Conservation (phyloP, 1,284 basidiomycete species). For the Moniliophthora roreri region DNA sequence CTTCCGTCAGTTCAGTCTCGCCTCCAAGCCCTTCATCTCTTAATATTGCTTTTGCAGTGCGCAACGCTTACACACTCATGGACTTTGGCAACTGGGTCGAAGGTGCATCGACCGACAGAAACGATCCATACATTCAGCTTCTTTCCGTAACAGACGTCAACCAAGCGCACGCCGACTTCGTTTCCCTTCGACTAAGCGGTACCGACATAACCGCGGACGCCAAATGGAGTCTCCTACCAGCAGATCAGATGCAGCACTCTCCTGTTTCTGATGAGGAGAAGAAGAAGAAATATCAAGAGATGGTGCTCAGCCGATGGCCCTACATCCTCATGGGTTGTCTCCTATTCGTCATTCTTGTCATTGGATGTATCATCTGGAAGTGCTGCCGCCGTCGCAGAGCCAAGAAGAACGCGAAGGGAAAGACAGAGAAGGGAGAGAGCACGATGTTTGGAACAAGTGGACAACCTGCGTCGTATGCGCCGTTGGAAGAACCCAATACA, state of each 20-base stretch:
- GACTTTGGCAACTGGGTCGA: slow-evolving; percentile 58
- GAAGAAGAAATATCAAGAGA: slow-evolving; percentile 68
- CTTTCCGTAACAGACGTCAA: slow-evolving; percentile 44
- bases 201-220: slow-evolving; percentile 45
- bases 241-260: slow-evolving; percentile 57
- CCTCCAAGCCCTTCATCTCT: background rate
- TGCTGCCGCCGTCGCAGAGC: slow-evolving; percentile 51
- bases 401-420: slow-evolving; percentile 18
- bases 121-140: slow-evolving; percentile 56
- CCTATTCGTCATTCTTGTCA: slow-evolving; percentile 44
- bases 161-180: slow-evolving; percentile 53
- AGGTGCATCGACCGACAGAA: slow-evolving; percentile 32
- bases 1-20: slow-evolving; percentile 53
- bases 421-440: slow-evolving; percentile 9
- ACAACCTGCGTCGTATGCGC: background rate
- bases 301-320: slow-evolving; percentile 72
- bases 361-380: slow-evolving; percentile 57
- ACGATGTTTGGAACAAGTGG: slow-evolving; percentile 5
- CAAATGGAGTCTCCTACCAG: slow-evolving; percentile 59
- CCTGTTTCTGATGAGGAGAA: slow-evolving; percentile 66
- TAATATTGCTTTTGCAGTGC: slow-evolving; percentile 47
- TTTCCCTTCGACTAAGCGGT: slow-evolving; percentile 48
- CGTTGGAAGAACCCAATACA: background rate
- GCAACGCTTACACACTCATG: slow-evolving; percentile 63
- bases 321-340: slow-evolving; percentile 71